phyloP scores from a whole-genome alignment of 768 basidiomycete species.

The Mycena floridula region DNA sequence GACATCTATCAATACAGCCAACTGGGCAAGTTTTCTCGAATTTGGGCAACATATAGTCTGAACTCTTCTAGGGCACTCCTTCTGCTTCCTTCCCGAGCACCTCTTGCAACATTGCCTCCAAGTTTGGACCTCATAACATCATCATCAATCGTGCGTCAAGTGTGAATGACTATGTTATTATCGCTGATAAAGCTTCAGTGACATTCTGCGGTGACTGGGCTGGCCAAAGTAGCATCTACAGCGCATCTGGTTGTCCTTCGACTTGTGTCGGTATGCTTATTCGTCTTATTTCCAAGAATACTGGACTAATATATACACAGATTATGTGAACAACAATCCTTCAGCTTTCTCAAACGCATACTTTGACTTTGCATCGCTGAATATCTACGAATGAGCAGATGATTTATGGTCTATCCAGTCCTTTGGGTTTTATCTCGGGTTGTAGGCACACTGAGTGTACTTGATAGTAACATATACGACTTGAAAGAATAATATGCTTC shows the following conservation, averaged over 20 bases:
- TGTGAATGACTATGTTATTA: not conserved
- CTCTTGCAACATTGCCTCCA: constrained; percentile 48
- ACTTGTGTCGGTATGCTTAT: constrained; percentile 40
- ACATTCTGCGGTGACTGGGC: constrained; percentile 54
- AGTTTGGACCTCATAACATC: constrained; percentile 55
- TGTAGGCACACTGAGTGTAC: no score
- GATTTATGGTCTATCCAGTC: no score
- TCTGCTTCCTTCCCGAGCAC: constrained; percentile 55
- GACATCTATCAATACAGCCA: constrained; percentile 34
- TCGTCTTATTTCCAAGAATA: not conserved
- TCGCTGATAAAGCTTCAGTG: constrained; percentile 8
- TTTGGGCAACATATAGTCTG: not conserved
- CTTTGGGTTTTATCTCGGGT: no score
- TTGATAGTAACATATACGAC: no score
- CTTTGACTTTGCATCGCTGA: constrained; percentile 56
- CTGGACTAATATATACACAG: constrained; percentile 18
- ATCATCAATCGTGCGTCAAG: constrained; percentile 41
- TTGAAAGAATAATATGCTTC: no score
- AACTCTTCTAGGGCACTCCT: constrained; percentile 40
- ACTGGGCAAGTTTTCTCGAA: constrained; percentile 42
- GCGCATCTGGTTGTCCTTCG: constrained; percentile 41
- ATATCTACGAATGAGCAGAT: constrained; percentile 26
- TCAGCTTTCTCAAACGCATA: constrained; percentile 52
- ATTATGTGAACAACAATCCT: constrained; percentile 58
- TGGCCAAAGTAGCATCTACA: constrained; percentile 31